Conservation (phyloP, 495 filamentous ascomycete genomes). For the Echria macrotheca region DNA sequence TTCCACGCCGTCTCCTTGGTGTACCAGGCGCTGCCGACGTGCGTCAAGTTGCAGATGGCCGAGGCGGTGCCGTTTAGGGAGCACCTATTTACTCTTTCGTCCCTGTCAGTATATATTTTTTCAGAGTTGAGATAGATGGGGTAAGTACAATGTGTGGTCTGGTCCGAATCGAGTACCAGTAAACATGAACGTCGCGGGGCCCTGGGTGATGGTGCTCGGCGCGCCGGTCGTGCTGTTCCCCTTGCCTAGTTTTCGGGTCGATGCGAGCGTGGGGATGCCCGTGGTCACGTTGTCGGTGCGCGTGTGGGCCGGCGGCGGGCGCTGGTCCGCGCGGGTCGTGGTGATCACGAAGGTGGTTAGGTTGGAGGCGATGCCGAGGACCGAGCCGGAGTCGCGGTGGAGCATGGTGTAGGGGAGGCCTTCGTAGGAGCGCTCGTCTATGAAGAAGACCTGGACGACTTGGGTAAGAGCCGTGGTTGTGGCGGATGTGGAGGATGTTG, state of each 20-base stretch:
- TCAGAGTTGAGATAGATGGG: background rate
- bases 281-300: slow-evolving; percentile 9
- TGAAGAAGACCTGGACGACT: slow-evolving; percentile 24
- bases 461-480: slow-evolving; percentile 5
- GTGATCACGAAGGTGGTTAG: slow-evolving; percentile 23
- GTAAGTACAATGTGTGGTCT: slow-evolving; percentile 10
- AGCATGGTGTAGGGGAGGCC: slow-evolving; percentile 22
- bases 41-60: slow-evolving; percentile 21
- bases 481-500: background rate
- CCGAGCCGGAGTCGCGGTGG: slow-evolving; percentile 19
- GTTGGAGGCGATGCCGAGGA: slow-evolving; percentile 16
- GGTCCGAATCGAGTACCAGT: slow-evolving; percentile 15
- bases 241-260: background rate
- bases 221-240: slow-evolving; percentile 14
- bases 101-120: background rate
- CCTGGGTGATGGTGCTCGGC: slow-evolving; percentile 25
- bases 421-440: slow-evolving; percentile 22
- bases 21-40: slow-evolving; percentile 24
- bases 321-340: slow-evolving; percentile 14
- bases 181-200: slow-evolving; percentile 22
- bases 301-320: slow-evolving; percentile 3
- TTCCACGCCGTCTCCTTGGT: slow-evolving; percentile 17
- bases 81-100: slow-evolving; percentile 16
- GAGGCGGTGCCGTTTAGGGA: slow-evolving; percentile 19
- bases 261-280: background rate